Evolutionary conservation across 2,329 filamentous ascomycete genomes (phyloP), one percentile per base, ranked within the genome.

Genomic region (Thielaviopsis ethacetica): DNA sequence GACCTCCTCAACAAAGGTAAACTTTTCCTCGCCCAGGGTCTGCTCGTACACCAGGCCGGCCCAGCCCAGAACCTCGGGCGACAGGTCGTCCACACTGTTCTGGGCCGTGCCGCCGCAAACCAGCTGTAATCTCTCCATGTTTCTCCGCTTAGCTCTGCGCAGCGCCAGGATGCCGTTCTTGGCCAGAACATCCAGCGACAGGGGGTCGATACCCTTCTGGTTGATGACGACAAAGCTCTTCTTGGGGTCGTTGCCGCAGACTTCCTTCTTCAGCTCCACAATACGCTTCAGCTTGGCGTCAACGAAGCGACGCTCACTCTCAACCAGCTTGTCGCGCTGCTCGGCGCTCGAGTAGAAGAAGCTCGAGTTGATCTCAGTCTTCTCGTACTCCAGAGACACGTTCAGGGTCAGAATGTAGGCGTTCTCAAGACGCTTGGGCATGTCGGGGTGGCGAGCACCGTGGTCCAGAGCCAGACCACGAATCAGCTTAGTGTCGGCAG

Each of bases 311-410:
- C 93, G 86, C 76, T 98, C 93, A 68, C 89, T 95, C 76, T 97
- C 93, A 12, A 98, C 93, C 49, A 98, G 82, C 78, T 97, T 98
- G 68, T 97, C 93, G 65, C 93, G 83, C 76, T 98, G 93, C 65
- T 96, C 91, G 27, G 93, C 93, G 68, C 85, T 95, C 41, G 88
- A 95, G 76, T 98, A 98, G 79, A 95, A 98, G 79, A 98, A 98
- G 56, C 91, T 84, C 49, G 91, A 96, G 81, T 98, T 98, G 72
- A 98, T 95, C 74, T 98, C 93, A 0, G 91, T 91, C 78, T 98
- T 98, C 73, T 98, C 93, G 71, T 98, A 98, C 71, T 98, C 93
- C 63, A 98, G 76, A 71, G 88, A 94, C 70, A 98, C 91, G 69
- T 98, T 98, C 67, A 98, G 78, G 26, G 89, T 95, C 62, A 98